Evolutionary conservation across 352 stramenopile genomes (phyloP).

Genomic region (Phytophthora uliginosa): DNA sequence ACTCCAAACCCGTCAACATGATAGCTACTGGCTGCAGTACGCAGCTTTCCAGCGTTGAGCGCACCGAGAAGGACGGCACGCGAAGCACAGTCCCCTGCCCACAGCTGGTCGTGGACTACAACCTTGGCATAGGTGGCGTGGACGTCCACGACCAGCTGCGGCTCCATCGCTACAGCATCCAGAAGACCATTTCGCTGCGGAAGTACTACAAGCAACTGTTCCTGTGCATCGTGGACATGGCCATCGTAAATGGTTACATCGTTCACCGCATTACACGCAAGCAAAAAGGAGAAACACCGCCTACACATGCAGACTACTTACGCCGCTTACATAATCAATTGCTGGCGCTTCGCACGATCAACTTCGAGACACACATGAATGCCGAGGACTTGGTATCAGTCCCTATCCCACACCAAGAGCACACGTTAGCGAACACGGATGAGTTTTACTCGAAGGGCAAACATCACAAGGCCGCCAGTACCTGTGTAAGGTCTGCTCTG

Average conservation of each 20-base stretch:
- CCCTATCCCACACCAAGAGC: not conserved
- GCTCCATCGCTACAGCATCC: not conserved
- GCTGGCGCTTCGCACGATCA: not conserved
- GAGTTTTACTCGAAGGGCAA: not conserved
- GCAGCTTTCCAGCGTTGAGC: not conserved
- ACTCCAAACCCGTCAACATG: slow-evolving; percentile 23
- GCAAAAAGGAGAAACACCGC: not conserved
- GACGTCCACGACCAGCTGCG: not conserved
- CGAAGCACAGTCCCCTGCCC: not conserved
- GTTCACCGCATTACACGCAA: slow-evolving; percentile 8
- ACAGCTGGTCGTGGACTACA: not conserved
- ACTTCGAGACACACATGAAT: slow-evolving; percentile 4
- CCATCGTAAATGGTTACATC: slow-evolving; percentile 17
- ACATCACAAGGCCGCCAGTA: slow-evolving; percentile 4
- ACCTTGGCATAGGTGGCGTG: not conserved
- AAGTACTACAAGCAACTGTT: not conserved
- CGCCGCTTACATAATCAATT: slow-evolving; percentile 1
- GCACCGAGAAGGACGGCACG: slow-evolving; percentile 5
- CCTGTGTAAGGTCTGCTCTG: too few species aligned
- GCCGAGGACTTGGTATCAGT: slow-evolving; percentile 4
- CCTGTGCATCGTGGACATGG: not conserved
- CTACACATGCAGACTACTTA: slow-evolving; percentile 14
- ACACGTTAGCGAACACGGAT: slow-evolving; percentile 1
- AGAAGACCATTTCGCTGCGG: not conserved
- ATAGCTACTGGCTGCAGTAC: slow-evolving; percentile 26